Percentiles rank a stretch among this genome's conserved stretches.
These are phyloP conservation scores for Cinnamomum chago DNA, from an alignment of 164 flowering plant genomes.

Conservation along the genomic window DNA sequence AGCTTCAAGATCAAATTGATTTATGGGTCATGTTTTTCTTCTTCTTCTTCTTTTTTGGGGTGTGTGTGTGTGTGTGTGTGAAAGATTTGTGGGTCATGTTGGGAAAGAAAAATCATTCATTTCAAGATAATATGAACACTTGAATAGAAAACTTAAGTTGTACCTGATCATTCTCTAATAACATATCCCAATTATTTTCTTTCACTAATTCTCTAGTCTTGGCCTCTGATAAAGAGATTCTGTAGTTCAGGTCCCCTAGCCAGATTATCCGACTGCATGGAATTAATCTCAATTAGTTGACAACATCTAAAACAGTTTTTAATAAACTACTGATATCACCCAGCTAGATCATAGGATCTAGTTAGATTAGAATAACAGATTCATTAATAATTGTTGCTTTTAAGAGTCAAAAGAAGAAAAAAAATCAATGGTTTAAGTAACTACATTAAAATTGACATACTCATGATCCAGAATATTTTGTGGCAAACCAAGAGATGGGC, in stretches of 20 bases:
- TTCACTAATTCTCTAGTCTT: slow-evolving; percentile 24
- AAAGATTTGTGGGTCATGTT: neutral
- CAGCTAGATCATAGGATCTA: neutral
- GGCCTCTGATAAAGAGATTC: slow-evolving; percentile 29
- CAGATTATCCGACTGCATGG: slow-evolving; percentile 30
- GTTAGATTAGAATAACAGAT: neutral
- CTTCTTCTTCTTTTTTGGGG: no score
- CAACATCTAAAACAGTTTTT: no score
- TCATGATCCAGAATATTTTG: slow-evolving; percentile 60
- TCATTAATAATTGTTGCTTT: neutral
- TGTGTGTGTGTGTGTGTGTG: no score
- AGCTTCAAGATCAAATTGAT: slow-evolving; percentile 33
- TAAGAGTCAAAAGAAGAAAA: neutral
- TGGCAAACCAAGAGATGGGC: slow-evolving; percentile 46
- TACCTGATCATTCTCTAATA: slow-evolving; percentile 34
- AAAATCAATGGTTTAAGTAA: neutral
- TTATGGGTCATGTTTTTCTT: neutral
- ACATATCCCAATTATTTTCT: slow-evolving; percentile 21
- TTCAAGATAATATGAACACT: neutral
- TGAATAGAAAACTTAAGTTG: neutral
- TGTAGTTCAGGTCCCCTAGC: slow-evolving; percentile 38
- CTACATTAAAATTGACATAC: slow-evolving; percentile 31
- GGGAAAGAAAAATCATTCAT: neutral
- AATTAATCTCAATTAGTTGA: neutral
- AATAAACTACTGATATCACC: neutral